Evolutionary conservation across 2,329 filamentous ascomycete genomes (phyloP), one percentile per base, ranked within the genome.

Genomic region (Diaporthe batatas): DNA sequence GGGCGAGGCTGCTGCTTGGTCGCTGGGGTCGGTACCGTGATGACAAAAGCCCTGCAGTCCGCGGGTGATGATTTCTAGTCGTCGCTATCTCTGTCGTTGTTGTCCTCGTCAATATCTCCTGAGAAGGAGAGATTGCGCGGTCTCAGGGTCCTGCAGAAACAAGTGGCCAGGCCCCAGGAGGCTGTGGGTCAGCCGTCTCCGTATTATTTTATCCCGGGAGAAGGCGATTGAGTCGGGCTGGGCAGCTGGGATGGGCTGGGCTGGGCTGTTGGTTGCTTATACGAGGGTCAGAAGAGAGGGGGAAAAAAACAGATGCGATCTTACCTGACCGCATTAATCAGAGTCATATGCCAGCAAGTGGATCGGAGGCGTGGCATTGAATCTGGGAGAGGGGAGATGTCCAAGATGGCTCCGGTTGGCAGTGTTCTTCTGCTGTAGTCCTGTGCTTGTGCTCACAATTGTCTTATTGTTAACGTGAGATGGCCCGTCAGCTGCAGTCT

Each of bases 151-250:
- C 65, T 44, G 71, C 70, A 69, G 73, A 73, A 51, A 70, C 58
- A 74, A 70, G 71, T 73, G 70, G 70, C 70, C 70, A 51, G 65
- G 65, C 47, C 62, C 70, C 69, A 74, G 72, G 72, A 74, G 72
- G 67, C 42, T 44, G 72, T 73, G 72, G 72, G 72, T 73, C 72
- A 67, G 59, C 25, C 25, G 54, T 72, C 72, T 72, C 72, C 72
- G 72, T 73, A 72, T 73, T 73, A 73, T 73, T 29, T 71, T 73
- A 73, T 70, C 72, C 72, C 72, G 64, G 72, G 55, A 32, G 47
- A 70, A 47, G 36, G 54, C 54, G 55, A 62, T 53, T 47, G 55
- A 53, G 62, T 67, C 42, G 49, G 36, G 68, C 68, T 51, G 47
- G 32, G 42, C 29, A 29, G 29, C 29, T 51, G 47, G 32, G 42